These are phyloP conservation scores for Calonectria montana DNA, from an alignment of 2,329 filamentous ascomycete species.

Conservation along the genomic window DNA sequence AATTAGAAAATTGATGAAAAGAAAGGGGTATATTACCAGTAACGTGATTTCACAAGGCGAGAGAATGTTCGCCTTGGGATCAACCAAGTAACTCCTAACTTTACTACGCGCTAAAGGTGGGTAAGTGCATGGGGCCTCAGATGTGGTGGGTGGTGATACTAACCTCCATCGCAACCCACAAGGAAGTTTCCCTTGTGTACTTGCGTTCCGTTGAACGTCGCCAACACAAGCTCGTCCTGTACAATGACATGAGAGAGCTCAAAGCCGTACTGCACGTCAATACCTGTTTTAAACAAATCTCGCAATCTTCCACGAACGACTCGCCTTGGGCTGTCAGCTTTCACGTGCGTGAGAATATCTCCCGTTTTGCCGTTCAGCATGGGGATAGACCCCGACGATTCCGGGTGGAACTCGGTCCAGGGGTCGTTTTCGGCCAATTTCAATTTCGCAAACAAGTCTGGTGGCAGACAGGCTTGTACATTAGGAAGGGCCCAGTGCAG, in stretches of 20 bases:
- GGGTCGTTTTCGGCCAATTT: neutral
- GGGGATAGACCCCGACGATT: neutral
- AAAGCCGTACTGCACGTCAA: neutral
- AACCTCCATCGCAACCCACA: neutral
- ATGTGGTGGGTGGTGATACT: neutral
- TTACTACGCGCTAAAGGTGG: neutral
- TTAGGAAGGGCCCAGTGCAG: neutral
- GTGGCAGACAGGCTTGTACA: neutral
- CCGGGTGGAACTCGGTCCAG: neutral
- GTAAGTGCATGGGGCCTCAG: neutral
- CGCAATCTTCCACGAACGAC: neutral
- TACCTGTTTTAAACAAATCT: neutral
- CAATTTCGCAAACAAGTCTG: neutral
- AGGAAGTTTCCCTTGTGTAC: neutral
- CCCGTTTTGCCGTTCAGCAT: neutral
- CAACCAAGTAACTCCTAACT: neutral
- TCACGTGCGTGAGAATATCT: neutral
- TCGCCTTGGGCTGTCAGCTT: neutral
- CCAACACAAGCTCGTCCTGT: neutral
- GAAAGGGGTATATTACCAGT: neutral
- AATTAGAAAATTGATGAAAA: neutral
- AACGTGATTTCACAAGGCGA: neutral
- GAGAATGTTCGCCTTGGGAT: neutral
- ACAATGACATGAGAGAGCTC: neutral
- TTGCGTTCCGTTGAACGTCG: neutral